These are phyloP conservation scores for Pseudognaphalium luteoalbum DNA, from an alignment of 129 eudicot genomes.

Conservation along the genomic window DNA sequence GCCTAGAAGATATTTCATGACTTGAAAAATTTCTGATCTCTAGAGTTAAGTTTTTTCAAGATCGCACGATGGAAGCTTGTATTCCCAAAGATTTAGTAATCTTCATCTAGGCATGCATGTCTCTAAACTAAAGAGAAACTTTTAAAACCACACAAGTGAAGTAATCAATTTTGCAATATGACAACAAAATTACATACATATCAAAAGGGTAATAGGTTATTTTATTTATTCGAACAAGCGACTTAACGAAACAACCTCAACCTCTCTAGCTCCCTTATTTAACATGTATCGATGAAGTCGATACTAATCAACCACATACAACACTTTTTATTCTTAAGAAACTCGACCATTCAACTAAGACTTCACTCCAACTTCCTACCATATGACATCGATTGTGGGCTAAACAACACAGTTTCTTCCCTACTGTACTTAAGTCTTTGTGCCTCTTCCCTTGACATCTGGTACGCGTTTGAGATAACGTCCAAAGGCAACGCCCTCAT, in stretches of 20 bases:
- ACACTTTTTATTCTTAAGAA: constrained; percentile 22
- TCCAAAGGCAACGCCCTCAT: constrained; percentile 50
- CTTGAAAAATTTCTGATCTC: not conserved
- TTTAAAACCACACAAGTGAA: not conserved
- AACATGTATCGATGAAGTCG: constrained; percentile 2
- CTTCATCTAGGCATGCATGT: not conserved
- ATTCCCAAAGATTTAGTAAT: not conserved
- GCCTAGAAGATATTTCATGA: not conserved
- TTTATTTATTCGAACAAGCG: constrained; percentile 25
- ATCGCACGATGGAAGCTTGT: not conserved
- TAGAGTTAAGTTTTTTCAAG: not conserved
- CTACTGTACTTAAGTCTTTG: constrained; percentile 44
- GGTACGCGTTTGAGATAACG: constrained; percentile 38
- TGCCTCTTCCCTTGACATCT: constrained; percentile 52
- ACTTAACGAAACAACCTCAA: constrained; percentile 7
- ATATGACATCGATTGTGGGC: constrained; percentile 1
- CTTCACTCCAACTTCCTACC: not conserved
- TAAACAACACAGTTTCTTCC: constrained; percentile 33
- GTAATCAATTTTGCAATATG: constrained; percentile 10
- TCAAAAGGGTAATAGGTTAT: constrained; percentile 2
- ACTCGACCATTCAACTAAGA: not conserved
- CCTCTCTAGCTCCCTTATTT: not conserved
- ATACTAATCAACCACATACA: constrained; percentile 16
- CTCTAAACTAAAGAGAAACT: not conserved
- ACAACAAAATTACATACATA: constrained; percentile 7